These are phyloP conservation scores for Coccomyxa sp. DNA, from an alignment of 139 green algal genomes.

Conservation along the genomic window DNA sequence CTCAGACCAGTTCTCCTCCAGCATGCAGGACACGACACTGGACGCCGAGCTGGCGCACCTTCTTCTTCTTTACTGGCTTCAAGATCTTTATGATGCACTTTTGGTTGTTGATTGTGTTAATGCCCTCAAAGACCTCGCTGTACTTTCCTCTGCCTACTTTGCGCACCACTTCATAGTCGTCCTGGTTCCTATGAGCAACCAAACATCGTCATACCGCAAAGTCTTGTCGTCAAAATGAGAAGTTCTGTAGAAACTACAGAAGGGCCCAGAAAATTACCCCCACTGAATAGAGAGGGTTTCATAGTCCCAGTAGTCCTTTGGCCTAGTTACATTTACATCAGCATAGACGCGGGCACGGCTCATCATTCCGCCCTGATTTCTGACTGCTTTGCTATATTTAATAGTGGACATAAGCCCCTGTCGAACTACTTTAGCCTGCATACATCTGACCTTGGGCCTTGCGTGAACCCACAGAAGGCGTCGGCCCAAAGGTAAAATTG, in stretches of 20 bases:
- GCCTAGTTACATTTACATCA: slow-evolving; percentile 75
- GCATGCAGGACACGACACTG: slow-evolving; percentile 4
- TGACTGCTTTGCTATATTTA: slow-evolving; percentile 18
- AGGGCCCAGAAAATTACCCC: slow-evolving; percentile 39
- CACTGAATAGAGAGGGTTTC: slow-evolving; percentile 79
- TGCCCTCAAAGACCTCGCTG: slow-evolving; percentile 97
- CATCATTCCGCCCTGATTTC: slow-evolving; percentile 19
- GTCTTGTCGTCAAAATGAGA: neutral
- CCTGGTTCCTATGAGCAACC: slow-evolving; percentile 57
- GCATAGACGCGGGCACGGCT: slow-evolving; percentile 61
- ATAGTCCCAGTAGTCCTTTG: slow-evolving; percentile 95
- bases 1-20: too few relatives aligned
- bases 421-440: neutral
- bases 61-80: slow-evolving; percentile 99
- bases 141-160: slow-evolving; percentile 98
- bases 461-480: too few relatives aligned
- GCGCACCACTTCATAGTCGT: slow-evolving; percentile 94
- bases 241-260: neutral
- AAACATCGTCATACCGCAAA: neutral
- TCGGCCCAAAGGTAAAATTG: too few relatives aligned
- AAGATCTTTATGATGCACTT: slow-evolving; percentile 97
- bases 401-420: slow-evolving; percentile 12
- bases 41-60: slow-evolving; percentile 37
- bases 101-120: slow-evolving; percentile 66
- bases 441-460: neutral